phyloP scores from a whole-genome alignment of 2,329 filamentous ascomycete species.

The Sporothrix sp. region DNA sequence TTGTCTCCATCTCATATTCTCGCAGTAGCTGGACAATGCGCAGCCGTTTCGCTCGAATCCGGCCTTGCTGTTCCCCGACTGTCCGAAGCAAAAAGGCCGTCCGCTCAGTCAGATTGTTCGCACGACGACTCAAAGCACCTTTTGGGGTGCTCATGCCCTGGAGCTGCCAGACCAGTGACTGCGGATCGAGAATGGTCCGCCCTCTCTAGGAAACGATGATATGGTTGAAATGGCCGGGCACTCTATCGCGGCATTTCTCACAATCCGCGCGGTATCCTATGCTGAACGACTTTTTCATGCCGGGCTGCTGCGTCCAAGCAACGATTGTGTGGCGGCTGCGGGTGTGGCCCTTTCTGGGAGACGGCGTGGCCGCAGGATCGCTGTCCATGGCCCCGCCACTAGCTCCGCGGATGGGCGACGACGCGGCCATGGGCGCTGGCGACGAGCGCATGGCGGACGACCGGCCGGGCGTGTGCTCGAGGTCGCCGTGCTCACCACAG shows the following conservation, averaged over 20 bases:
- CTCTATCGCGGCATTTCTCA: conserved; percentile 64
- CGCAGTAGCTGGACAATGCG: too few relatives aligned
- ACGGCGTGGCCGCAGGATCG: conserved; percentile 38
- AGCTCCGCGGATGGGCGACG: conserved; percentile 8
- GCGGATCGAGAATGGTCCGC: not conserved
- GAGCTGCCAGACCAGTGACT: not conserved
- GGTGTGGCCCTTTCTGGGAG: conserved; percentile 44
- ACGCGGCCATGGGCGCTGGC: not conserved
- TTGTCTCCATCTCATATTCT: too few relatives aligned
- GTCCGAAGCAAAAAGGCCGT: not conserved
- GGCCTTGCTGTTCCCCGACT: not conserved
- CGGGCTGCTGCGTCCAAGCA: conserved; percentile 50
- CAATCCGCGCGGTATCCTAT: conserved; percentile 72
- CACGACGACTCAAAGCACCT: too few relatives aligned
- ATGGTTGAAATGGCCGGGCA: conserved; percentile 73
- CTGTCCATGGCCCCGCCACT: conserved; percentile 11
- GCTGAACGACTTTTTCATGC: conserved; percentile 62
- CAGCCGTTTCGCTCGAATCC: not conserved
- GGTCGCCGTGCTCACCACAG: not conserved
- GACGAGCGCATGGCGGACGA: conserved; percentile 6
- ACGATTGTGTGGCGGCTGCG: conserved; percentile 51
- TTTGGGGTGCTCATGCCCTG: not conserved
- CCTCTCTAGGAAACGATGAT: conserved; percentile 53
- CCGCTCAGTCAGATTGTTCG: not conserved
- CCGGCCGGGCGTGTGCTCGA: conserved; percentile 19